phyloP scores from a whole-genome alignment of 2,329 filamentous ascomycete genomes.

The Orbilia brochopaga region DNA sequence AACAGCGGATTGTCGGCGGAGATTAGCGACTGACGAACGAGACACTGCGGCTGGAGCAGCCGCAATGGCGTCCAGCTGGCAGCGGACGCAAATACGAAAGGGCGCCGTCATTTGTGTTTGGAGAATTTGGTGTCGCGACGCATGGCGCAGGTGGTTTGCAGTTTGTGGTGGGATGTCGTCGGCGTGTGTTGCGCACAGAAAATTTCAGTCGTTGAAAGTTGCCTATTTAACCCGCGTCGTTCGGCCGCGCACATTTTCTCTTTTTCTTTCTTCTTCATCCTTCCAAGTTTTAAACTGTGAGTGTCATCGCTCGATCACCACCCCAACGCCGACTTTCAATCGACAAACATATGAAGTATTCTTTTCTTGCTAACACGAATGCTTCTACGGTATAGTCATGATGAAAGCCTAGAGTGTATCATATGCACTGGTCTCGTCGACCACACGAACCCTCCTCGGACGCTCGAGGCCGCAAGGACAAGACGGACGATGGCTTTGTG shows the following conservation, averaged over 20 bases:
- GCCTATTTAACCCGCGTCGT: slow-evolving; percentile 35
- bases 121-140: slow-evolving; percentile 6
- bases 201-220: slow-evolving; percentile 42
- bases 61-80: slow-evolving; percentile 23
- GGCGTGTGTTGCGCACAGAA: slow-evolving; percentile 41
- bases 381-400: slow-evolving; percentile 68
- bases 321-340: slow-evolving; percentile 6
- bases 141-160: slow-evolving; percentile 13
- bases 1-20: slow-evolving; percentile 9
- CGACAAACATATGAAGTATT: slow-evolving; percentile 5
- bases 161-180: slow-evolving; percentile 40
- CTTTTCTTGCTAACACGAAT: slow-evolving; percentile 59
- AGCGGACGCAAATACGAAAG: slow-evolving; percentile 26
- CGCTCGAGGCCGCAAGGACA: slow-evolving; percentile 75
- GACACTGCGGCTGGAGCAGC: background rate
- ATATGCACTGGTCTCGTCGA: slow-evolving; percentile 76
- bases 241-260: slow-evolving; percentile 30
- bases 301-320: slow-evolving; percentile 61
- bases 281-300: slow-evolving; percentile 99
- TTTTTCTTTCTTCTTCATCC: slow-evolving; percentile 70
- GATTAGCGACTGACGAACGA: background rate
- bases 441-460: slow-evolving; percentile 82
- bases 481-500: slow-evolving; percentile 56
- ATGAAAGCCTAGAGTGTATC: slow-evolving; percentile 99
- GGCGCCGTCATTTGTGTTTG: slow-evolving; percentile 33